These are phyloP conservation scores for Ochromonas danica DNA, from an alignment of 108 stramenopile genomes.

Conservation along the genomic window DNA sequence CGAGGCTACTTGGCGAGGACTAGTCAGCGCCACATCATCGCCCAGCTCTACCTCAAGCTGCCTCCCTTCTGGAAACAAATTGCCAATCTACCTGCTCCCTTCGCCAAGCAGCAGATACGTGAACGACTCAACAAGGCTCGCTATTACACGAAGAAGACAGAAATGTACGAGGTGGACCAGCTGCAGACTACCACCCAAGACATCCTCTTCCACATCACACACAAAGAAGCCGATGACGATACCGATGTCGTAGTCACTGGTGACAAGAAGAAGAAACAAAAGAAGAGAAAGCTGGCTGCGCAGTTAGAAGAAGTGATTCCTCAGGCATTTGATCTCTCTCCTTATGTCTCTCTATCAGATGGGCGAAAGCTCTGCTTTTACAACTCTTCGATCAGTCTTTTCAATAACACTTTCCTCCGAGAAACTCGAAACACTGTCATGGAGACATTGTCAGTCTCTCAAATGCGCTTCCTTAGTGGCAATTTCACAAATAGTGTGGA, in stretches of 20 bases:
- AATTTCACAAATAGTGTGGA: background rate
- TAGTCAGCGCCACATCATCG: background rate
- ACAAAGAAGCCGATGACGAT: too few species aligned
- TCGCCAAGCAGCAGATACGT: background rate
- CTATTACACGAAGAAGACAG: background rate
- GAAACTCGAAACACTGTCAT: background rate
- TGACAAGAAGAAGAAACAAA: background rate
- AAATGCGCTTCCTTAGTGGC: background rate
- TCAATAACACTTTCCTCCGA: background rate
- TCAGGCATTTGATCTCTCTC: conserved; percentile 14
- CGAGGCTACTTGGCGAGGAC: background rate
- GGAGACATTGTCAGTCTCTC: background rate
- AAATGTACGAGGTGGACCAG: background rate
- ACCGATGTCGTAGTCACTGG: background rate
- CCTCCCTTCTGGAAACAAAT: conserved; percentile 25
- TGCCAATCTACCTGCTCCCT: background rate
- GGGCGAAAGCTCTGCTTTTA: conserved; percentile 35
- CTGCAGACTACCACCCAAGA: background rate
- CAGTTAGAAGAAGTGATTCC: background rate
- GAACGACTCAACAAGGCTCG: background rate
- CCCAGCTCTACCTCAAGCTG: conserved; percentile 14
- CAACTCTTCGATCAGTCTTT: background rate
- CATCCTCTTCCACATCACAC: background rate
- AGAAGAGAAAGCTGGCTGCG: background rate
- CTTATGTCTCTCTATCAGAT: conserved; percentile 34